A percentile compares a stretch with the other conserved stretches of the same genome.
Evolutionary conservation across 495 filamentous ascomycete species (phyloP).

Genomic region (Oidiodendron maius): DNA sequence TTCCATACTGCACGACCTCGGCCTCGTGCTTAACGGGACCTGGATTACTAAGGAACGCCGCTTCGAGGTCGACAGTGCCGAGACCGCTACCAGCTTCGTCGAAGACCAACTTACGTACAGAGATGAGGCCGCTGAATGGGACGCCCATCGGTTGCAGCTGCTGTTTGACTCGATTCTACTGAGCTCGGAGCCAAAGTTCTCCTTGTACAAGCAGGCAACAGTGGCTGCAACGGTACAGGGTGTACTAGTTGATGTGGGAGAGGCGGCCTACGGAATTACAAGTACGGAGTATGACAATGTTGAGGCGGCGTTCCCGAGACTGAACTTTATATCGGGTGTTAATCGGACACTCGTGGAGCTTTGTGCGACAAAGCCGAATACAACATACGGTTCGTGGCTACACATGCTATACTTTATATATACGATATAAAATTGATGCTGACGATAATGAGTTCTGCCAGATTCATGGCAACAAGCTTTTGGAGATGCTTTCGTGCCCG

Average conservation of each 20-base stretch:
- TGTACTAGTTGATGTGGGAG: constrained; percentile 32
- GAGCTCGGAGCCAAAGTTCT: constrained; percentile 31
- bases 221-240: constrained; percentile 28
- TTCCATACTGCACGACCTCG: constrained; percentile 30
- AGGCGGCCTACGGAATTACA: constrained; percentile 23
- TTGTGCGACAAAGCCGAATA: too few species aligned
- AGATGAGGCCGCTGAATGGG: constrained; percentile 24
- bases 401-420: too few species aligned
- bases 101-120: constrained; percentile 20
- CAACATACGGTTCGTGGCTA: too few species aligned
- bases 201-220: constrained; percentile 33
- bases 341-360: too few species aligned
- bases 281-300: constrained; percentile 28
- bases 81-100: constrained; percentile 30
- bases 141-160: constrained; percentile 32
- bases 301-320: constrained; percentile 24
- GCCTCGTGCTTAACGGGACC: constrained; percentile 21
- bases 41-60: constrained; percentile 26
- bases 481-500: too few species aligned
- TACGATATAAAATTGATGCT: too few species aligned
- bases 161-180: constrained; percentile 39
- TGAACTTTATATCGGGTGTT: constrained; percentile 23
- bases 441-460: too few species aligned
- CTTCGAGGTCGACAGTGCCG: constrained; percentile 41
- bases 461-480: too few species aligned